Base-by-base conservation (phyloP, 352 stramenopile genomes). In the Pythium phragmitis region DNA sequence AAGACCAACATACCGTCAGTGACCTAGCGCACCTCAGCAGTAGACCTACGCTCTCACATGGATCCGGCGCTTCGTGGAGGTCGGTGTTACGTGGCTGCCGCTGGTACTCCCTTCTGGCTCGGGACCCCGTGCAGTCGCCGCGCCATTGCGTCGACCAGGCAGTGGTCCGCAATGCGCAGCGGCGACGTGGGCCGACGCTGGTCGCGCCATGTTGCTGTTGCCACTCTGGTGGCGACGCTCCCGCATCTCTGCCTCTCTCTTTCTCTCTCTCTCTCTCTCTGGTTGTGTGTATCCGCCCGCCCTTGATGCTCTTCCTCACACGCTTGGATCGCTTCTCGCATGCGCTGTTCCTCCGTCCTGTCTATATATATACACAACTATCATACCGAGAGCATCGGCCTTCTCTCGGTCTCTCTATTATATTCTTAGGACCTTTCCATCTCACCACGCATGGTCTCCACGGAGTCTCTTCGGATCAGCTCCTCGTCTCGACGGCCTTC, bases 161-260 rank as follows among this genome's bases (percentile, higher is more conserved):
- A 42, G 34, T 36, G 51, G 36, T n/a, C 45, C 51, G 36, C 52
- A 26, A n/a, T 3, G n/a, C 14, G 8, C 36, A 21, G 33, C 50
- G 4, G 50, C 47, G 11, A 7, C 17, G 8, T 43, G 21, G 6
- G 61, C 61, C 14, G 61, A 68, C 34, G 41, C 53, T 9, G 63
- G 63, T 1, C 63, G 46, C 33, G 63, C 47, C 47, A 41, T 69
- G 46, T 89, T 89, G 73, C 77, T 87, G 45, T 67, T 83, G 63
- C 80, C 80, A 30, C 72, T 89, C 21, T 72, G 58, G 48, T 87
- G 80, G 6, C 80, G 75, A 21, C 77, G 75, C 59, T 77, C 73
- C 39, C 79, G 68, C 70, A 85, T 81, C n/a, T 26, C 9, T 50
- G 7, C 16, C 12, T n/a, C 14, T n/a, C 14, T 23, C 41, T 23